These are phyloP conservation scores for Teratosphaeria nubilosa DNA, from an alignment of 2,329 filamentous ascomycete genomes.

Conservation along the genomic window DNA sequence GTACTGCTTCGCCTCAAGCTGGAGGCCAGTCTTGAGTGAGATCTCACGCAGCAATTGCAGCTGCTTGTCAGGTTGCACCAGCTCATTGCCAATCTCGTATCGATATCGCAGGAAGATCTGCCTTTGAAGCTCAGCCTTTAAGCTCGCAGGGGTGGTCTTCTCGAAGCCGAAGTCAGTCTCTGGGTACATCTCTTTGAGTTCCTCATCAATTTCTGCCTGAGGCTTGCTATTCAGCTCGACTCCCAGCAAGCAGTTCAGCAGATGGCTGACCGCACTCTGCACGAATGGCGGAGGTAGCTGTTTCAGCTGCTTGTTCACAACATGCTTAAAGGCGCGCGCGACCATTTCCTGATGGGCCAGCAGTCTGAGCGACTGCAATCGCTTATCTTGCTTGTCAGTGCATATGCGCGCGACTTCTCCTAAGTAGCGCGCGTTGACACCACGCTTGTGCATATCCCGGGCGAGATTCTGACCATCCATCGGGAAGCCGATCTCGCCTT, in stretches of 20 bases:
- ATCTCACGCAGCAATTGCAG: conserved; percentile 84
- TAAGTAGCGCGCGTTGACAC: conserved; percentile 95
- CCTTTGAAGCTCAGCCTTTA: conserved; percentile 59
- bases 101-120: conserved; percentile 68
- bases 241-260: conserved; percentile 89
- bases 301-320: conserved; percentile 68
- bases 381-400: conserved; percentile 46
- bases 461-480: conserved; percentile 95
- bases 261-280: conserved; percentile 69
- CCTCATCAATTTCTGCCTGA: conserved; percentile 63
- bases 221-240: conserved; percentile 66
- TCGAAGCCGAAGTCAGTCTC: conserved; percentile 77
- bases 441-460: conserved; percentile 84
- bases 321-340: conserved; percentile 89
- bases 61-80: conserved; percentile 58
- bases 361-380: conserved; percentile 65
- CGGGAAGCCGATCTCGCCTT: conserved; percentile 90
- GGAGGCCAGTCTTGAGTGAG: conserved; percentile 78
- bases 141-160: conserved; percentile 60
- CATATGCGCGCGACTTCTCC: conserved; percentile 66
- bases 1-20: conserved; percentile 72
- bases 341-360: conserved; percentile 88
- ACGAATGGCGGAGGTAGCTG: conserved; percentile 70
- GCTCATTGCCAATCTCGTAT: conserved; percentile 58
- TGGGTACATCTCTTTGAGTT: conserved; percentile 66